These are phyloP conservation scores for Clavispora phyllophila DNA, from an alignment of 805 yeast genomes.

Conservation along the genomic window DNA sequence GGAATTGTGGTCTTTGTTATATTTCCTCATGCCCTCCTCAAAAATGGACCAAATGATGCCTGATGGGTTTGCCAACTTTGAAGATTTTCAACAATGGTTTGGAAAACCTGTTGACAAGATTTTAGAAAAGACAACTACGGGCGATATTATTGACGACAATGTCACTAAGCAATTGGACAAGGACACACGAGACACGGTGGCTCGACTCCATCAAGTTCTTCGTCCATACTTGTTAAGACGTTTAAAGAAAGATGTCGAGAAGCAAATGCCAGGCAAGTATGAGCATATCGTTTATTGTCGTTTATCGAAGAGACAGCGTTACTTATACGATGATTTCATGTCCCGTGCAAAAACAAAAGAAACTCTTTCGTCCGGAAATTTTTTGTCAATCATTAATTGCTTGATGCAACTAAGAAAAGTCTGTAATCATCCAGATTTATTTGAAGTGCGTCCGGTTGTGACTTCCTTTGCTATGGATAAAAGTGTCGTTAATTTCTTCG, in stretches of 20 bases:
- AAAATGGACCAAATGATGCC: slow-evolving; percentile 73
- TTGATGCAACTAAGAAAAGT: slow-evolving; percentile 96
- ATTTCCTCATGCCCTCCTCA: slow-evolving; percentile 92
- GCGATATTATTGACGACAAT: slow-evolving; percentile 44
- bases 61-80: slow-evolving; percentile 92
- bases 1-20: slow-evolving; percentile 93
- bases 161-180: slow-evolving; percentile 46
- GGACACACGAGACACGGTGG: slow-evolving; percentile 81
- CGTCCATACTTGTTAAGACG: slow-evolving; percentile 91
- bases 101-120: slow-evolving; percentile 95
- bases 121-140: slow-evolving; percentile 59
- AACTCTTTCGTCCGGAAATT: slow-evolving; percentile 90
- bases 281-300: slow-evolving; percentile 94
- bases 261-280: slow-evolving; percentile 97
- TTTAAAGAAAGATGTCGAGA: slow-evolving; percentile 92
- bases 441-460: slow-evolving; percentile 90
- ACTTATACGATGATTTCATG: slow-evolving; percentile 93
- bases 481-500: slow-evolving; percentile 51
- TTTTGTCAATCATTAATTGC: slow-evolving; percentile 91
- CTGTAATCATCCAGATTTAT: slow-evolving; percentile 93
- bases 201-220: slow-evolving; percentile 85
- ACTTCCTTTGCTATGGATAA: slow-evolving; percentile 79
- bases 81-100: slow-evolving; percentile 97
- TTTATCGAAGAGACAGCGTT: slow-evolving; percentile 86
- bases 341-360: slow-evolving; percentile 93